Conservation (phyloP, 768 basidiomycete species). For the Clitopilus hobsonii region DNA sequence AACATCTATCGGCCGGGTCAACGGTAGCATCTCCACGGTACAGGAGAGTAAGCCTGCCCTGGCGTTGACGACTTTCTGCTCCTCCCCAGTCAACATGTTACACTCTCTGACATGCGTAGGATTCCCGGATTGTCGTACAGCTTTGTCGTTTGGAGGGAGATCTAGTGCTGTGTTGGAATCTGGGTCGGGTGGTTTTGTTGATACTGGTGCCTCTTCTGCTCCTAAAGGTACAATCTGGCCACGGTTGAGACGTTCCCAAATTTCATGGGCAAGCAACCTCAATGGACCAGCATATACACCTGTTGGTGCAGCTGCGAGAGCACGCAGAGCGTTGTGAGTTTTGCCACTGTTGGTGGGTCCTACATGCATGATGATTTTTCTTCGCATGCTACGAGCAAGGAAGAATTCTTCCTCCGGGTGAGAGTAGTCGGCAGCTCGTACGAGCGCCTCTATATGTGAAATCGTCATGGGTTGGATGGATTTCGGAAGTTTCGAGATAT, state of each 20-base stretch:
- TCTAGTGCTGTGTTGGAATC: conserved; percentile 31
- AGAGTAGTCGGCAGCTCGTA: conserved; percentile 33
- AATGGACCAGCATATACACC: conserved; percentile 92
- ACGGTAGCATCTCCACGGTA: conserved; percentile 89
- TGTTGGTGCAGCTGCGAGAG: conserved; percentile 65
- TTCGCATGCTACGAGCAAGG: conserved; percentile 51
- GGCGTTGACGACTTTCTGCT: conserved; percentile 63
- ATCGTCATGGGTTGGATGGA: conserved; percentile 28
- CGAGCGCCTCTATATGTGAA: conserved; percentile 29
- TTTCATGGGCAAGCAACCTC: conserved; percentile 90
- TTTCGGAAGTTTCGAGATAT: conserved; percentile 16
- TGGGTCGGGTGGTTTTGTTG: conserved; percentile 19
- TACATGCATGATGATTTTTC: conserved; percentile 91
- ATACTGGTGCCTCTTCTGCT: conserved; percentile 34
- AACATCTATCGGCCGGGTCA: conserved; percentile 51
- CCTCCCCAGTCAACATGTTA: conserved; percentile 92
- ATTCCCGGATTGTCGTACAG: conserved; percentile 33
- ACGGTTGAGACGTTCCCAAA: conserved; percentile 85
- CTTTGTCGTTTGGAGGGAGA: conserved; percentile 10
- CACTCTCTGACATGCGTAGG: conserved; percentile 56
- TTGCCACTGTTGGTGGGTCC: conserved; percentile 98
- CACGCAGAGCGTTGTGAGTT: conserved; percentile 88
- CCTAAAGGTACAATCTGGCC: conserved; percentile 84
- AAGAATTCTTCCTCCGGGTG: conserved; percentile 46
- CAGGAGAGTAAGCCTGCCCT: conserved; percentile 63